Conservation (phyloP, 345 rosid species). For the Eucalyptus sp. region DNA sequence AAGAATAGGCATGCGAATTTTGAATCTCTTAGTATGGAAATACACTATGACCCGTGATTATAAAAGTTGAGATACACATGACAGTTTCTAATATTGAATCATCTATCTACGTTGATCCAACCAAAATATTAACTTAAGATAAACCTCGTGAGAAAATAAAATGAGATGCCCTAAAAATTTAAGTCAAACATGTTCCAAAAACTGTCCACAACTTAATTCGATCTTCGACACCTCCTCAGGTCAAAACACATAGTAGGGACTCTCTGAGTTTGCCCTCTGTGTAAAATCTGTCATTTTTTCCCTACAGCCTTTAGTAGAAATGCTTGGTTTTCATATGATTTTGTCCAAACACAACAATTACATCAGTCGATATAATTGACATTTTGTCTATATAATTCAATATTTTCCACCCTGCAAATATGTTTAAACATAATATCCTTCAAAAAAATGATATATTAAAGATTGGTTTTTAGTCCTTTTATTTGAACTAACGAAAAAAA, state of each 20-base stretch:
- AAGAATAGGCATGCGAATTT: neutral
- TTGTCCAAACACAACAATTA: neutral
- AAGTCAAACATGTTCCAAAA: neutral
- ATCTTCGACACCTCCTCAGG: neutral
- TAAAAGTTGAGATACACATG: neutral
- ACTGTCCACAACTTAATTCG: neutral
- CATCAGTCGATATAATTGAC: neutral
- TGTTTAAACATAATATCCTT: neutral
- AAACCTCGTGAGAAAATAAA: neutral
- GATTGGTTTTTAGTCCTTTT: neutral
- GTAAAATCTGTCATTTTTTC: neutral
- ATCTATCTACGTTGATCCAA: neutral
- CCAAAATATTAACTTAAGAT: neutral
- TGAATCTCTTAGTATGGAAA: neutral
- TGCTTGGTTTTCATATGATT: neutral
- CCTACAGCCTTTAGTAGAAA: neutral
- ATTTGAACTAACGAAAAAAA: neutral
- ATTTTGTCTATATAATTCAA: neutral
- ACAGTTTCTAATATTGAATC: too few species aligned
- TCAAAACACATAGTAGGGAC: neutral
- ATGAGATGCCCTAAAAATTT: neutral
- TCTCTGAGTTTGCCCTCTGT: neutral
- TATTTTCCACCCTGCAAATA: neutral
- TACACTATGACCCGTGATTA: neutral
- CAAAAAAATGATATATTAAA: neutral